These are phyloP conservation scores for Artemisia annua DNA, from an alignment of 129 eudicot genomes.

Conservation along the genomic window DNA sequence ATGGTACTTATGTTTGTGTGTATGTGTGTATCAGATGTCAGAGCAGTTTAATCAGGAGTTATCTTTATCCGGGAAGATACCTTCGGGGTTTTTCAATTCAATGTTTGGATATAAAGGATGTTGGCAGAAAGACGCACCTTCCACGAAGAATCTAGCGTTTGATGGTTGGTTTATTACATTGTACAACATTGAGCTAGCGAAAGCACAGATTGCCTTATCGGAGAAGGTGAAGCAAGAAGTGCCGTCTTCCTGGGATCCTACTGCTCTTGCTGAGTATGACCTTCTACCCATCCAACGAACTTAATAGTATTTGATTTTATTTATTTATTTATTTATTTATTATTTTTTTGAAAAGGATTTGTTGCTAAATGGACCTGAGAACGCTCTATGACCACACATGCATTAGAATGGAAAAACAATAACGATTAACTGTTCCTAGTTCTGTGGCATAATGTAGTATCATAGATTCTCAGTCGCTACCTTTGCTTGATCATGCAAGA, in stretches of 20 bases:
- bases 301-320: not conserved
- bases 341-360: not conserved
- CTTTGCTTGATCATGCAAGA: not conserved
- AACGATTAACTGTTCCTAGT: not conserved
- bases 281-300: conserved; percentile 9
- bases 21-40: conserved; percentile 62
- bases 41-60: conserved; percentile 87
- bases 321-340: too few relatives aligned
- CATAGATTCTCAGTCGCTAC: not conserved
- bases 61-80: conserved; percentile 84
- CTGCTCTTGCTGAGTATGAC: conserved; percentile 86
- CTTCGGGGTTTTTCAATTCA: conserved; percentile 76
- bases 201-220: conserved; percentile 66
- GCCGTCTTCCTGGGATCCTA: conserved; percentile 91
- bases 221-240: conserved; percentile 81
- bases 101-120: conserved; percentile 83
- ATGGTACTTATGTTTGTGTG: not conserved
- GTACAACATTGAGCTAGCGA: conserved; percentile 77
- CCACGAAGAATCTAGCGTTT: conserved; percentile 78
- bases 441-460: not conserved
- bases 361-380: not conserved
- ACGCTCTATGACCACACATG: not conserved
- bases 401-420: not conserved
- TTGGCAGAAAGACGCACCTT: conserved; percentile 90
- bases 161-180: conserved; percentile 87